Evolutionary conservation across 2,329 filamentous ascomycete genomes (phyloP), one percentile per base, ranked within the genome.

Genomic region (Penicillium crustosum): DNA sequence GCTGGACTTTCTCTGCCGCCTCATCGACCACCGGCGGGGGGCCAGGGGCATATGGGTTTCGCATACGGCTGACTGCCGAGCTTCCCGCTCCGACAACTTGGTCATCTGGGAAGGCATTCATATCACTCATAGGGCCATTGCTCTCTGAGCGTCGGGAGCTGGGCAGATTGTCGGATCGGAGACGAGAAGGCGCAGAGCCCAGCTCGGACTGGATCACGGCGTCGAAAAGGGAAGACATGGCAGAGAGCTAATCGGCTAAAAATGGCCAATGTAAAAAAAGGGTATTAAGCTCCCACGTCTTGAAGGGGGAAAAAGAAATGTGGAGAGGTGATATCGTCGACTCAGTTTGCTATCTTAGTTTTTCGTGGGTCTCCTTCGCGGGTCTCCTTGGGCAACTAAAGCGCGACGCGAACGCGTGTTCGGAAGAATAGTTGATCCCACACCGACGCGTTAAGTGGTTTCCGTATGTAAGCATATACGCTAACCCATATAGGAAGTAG

Each of bases 1-100:
- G 77, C 55, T 83, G 82, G n/a, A 88, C 79, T 55, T 83, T 83
- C 66, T 87, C 84, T 67, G 83, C 86, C 0, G 83, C 84, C 41
- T 81, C 76, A 66, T 88, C 86, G 44, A 84, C 79, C 10, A 87
- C 82, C 57, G 80, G 79, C 0, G 84, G 82, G 4, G 87, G 80
- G 43, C 84, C 84, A 53, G 79, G 70, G 36, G 77, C 73, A 55
- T 77, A 77, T 60, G 82, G 80, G 55, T 81, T 79, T 58, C 75
- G 75, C 49, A 82, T 79, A 58, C 79, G 73, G 41, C 75, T 77
- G 39, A 75, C 68, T 56, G 80, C 77, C n/a, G 77, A 79, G 31
- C 79, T 79, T 65, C 81, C 78, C 23, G 78, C 72, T 19, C 82
- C 84, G 13, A 86, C 82, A 4, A 87, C 75, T 62, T 87, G 83